phyloP scores from a whole-genome alignment of 1,284 basidiomycete species.

The Schizophyllum amplum region DNA sequence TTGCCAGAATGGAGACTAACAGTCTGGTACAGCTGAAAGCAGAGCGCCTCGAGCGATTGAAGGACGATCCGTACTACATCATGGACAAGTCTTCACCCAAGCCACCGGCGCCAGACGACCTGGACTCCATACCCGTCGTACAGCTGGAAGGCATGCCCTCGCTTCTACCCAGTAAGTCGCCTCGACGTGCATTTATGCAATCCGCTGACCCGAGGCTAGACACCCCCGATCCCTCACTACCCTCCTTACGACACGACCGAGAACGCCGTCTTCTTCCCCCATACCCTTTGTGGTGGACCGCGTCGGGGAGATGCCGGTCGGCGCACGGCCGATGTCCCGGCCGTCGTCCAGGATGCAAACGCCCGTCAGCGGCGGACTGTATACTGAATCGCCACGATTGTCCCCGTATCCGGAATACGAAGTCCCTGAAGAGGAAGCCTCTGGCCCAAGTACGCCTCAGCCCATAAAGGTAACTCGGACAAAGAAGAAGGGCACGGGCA shows the following conservation, averaged over 20 bases:
- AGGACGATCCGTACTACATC: constrained; percentile 87
- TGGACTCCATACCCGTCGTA: constrained; percentile 84
- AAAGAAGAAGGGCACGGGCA: constrained; percentile 59
- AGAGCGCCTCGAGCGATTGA: constrained; percentile 63
- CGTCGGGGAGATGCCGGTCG: constrained; percentile 80
- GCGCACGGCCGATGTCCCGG: constrained; percentile 25
- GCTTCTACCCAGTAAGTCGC: constrained; percentile 29
- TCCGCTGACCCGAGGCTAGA: constrained; percentile 8
- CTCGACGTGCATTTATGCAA: not conserved
- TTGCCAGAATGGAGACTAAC: not conserved
- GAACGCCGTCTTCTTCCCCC: constrained; percentile 23
- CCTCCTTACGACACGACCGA: constrained; percentile 27
- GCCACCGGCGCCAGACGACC: constrained; percentile 39
- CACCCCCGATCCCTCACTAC: constrained; percentile 23
- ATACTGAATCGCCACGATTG: constrained; percentile 10
- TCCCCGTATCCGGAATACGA: constrained; percentile 58
- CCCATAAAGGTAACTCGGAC: constrained; percentile 67
- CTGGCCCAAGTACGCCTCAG: constrained; percentile 52
- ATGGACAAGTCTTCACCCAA: constrained; percentile 34
- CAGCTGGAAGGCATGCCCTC: constrained; percentile 64
- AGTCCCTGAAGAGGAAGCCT: constrained; percentile 33
- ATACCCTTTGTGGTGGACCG: constrained; percentile 59
- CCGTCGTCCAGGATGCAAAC: constrained; percentile 12
- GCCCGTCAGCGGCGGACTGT: not conserved
- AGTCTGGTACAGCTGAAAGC: constrained; percentile 50